phyloP scores from a whole-genome alignment of 1,139 yeast species.

The Tardiomyces digboiensis region DNA sequence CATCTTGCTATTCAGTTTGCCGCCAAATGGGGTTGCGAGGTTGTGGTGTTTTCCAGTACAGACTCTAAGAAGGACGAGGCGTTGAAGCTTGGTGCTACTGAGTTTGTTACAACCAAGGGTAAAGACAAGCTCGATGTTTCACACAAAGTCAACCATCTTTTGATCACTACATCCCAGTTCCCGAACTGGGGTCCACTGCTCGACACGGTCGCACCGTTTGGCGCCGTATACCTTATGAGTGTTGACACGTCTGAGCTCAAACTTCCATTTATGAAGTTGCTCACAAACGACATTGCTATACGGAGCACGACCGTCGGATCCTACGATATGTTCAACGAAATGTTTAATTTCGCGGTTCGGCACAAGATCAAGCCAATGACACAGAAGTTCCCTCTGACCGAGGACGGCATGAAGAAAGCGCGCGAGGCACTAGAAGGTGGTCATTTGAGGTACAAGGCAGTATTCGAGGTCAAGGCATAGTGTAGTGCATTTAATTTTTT shows the following conservation, averaged over 20 bases:
- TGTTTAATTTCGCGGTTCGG: neutral
- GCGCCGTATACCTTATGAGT: neutral
- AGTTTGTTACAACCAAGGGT: conserved; percentile 41
- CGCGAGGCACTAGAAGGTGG: neutral
- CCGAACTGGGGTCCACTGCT: neutral
- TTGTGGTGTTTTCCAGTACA: conserved; percentile 69
- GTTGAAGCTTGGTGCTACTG: conserved; percentile 58
- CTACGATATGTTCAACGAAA: neutral
- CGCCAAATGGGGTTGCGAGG: conserved; percentile 73
- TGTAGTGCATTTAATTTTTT: no score
- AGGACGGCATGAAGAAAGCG: neutral
- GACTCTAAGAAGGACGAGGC: conserved; percentile 49
- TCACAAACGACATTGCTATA: neutral
- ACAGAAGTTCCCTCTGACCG: neutral
- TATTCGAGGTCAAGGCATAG: neutral
- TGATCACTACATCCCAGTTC: neutral
- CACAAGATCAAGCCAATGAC: neutral
- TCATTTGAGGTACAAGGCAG: neutral
- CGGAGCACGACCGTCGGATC: neutral
- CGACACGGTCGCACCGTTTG: neutral
- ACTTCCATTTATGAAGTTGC: neutral
- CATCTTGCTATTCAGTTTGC: conserved; percentile 76
- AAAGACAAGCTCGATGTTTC: conserved; percentile 24
- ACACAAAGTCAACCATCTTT: neutral
- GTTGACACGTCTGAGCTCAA: neutral